Percentiles rank a stretch among this genome's conserved stretches.
These are phyloP conservation scores for Mycena pura DNA, from an alignment of 768 basidiomycete species.

Conservation along the genomic window DNA sequence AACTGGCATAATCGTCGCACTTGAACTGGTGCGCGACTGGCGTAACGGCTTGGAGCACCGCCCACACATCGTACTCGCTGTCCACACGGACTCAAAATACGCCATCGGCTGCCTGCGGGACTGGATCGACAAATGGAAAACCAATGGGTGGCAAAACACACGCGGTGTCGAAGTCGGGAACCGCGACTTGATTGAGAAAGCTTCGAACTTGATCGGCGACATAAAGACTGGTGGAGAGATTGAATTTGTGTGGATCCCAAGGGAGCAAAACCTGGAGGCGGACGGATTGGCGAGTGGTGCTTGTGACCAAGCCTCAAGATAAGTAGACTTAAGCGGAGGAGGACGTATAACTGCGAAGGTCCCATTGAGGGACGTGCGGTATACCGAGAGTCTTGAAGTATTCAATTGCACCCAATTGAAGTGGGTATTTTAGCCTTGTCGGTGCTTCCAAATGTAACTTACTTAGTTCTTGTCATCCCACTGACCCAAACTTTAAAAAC, in stretches of 20 bases:
- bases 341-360: too few relatives aligned
- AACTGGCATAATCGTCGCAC: conserved; percentile 4
- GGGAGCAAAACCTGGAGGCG: conserved; percentile 15
- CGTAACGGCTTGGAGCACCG: not conserved
- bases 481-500: too few relatives aligned
- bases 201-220: not conserved
- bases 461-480: too few relatives aligned
- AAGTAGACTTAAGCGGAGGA: too few relatives aligned
- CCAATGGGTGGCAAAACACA: conserved; percentile 13
- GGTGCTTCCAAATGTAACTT: too few relatives aligned
- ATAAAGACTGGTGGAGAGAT: conserved; percentile 4
- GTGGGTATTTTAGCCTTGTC: too few relatives aligned
- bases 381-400: too few relatives aligned
- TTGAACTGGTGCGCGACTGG: conserved; percentile 6
- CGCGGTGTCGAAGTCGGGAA: conserved; percentile 14
- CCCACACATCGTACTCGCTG: conserved; percentile 8
- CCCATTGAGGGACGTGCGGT: too few relatives aligned
- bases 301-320: too few relatives aligned
- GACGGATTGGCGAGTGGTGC: conserved; percentile 14
- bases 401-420: too few relatives aligned
- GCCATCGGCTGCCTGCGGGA: conserved; percentile 11
- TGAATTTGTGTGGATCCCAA: conserved; percentile 7
- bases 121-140: conserved; percentile 5
- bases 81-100: conserved; percentile 19
- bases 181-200: conserved; percentile 18